Conservation (phyloP, 2,329 filamentous ascomycete genomes). For the Colletotrichum echinochloae region DNA sequence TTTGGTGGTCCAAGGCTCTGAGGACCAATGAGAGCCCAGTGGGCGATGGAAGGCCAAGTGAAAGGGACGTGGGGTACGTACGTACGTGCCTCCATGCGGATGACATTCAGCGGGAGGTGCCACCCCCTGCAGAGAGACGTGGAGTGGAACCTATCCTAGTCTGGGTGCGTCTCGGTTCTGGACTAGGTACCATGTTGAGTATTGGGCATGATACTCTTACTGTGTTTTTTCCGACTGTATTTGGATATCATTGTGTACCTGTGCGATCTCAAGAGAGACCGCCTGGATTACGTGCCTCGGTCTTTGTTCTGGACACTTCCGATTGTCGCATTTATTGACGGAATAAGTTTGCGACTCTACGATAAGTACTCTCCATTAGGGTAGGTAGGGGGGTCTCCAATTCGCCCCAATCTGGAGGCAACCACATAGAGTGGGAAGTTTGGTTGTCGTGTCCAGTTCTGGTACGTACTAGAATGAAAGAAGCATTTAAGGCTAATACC, state of each 20-base stretch:
- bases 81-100: background rate
- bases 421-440: background rate
- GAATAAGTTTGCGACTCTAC: background rate
- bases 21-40: background rate
- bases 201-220: too few relatives aligned
- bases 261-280: too few relatives aligned
- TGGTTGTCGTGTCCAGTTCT: slow-evolving; percentile 6
- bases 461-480: slow-evolving; percentile 7
- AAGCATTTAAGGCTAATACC: background rate
- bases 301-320: slow-evolving; percentile 52
- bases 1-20: background rate
- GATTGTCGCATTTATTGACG: slow-evolving; percentile 17
- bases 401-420: background rate
- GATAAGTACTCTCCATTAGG: background rate
- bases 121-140: background rate
- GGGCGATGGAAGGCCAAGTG: background rate
- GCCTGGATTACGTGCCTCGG: too few relatives aligned
- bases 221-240: too few relatives aligned
- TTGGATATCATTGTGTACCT: too few relatives aligned
- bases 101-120: background rate
- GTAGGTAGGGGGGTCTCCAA: background rate
- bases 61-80: background rate
- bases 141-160: slow-evolving; percentile 11
- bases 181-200: too few relatives aligned
- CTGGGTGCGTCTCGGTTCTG: slow-evolving; percentile 53